Evolutionary conservation across 2,329 filamentous ascomycete genomes (phyloP), one percentile per base, ranked within the genome.

Genomic region (Cephalotrichum gorgonifer): DNA sequence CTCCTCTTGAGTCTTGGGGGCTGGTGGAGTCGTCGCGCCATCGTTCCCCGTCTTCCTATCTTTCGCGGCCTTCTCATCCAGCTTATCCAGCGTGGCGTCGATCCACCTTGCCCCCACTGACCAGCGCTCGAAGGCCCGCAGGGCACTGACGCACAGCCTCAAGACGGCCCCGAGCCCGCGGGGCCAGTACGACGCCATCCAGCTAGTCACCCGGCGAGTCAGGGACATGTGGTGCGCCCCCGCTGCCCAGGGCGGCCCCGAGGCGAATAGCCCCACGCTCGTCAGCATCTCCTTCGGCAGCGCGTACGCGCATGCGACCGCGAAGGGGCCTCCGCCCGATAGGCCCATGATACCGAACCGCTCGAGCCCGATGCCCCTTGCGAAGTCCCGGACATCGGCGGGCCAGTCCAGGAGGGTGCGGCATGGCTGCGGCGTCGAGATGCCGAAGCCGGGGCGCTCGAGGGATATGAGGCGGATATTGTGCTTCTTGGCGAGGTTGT

Each of bases 361-460:
- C 1, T 49, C 2, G 6, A 67, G 50, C 1, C 50, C 15, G 35
- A 61, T 53, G 41, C 12, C 6, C 28, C 12, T 12, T 12, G 28
- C 28, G 6, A 30, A 12, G 6, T 30, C 28, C 6, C 28, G 53
- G 8, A 69, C 60, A 51, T 70, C 65, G 43, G 44, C 52, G 1
- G 64, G 55, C 57, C 60, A 67, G 54, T 68, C 62, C 14, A 59
- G 39, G 15, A 69, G 54, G 14, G 44, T 56, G 12, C 64, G 59
- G 6, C 50, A 52, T 9, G 63, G 58, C 50, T 65, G 62, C 11
- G 60, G 60, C 2, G 66, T 60, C 4, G 67, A 70, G 2, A 68
- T 53, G 6, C 69, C 70, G 28, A 65, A 67, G 6, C 70, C 70
- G 1, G 70, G 69, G 1, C 70, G 61, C 48, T 72, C 69, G 2